Base-by-base conservation (phyloP, 2,329 filamentous ascomycete species). In the Aureobasidium pullulans region DNA sequence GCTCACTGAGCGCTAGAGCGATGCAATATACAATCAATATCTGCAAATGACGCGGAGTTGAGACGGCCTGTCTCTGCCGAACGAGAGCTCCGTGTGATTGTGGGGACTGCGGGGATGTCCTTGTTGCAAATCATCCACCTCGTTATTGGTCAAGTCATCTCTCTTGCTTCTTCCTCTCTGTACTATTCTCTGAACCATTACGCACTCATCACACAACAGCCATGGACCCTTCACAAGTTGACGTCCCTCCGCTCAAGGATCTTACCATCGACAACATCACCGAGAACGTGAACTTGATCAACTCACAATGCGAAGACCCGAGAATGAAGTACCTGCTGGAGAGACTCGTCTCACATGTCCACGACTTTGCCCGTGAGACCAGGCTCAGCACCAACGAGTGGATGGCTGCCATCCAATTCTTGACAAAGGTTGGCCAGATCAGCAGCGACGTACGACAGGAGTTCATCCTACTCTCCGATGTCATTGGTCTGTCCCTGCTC, bases 311-410 rank as follows among this genome's bases (percentile, higher is more conserved):
- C 66, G 70, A 77, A 9, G 79, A 90, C 67, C 76, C 80, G 23
- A 81, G 89, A 19, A 75, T 89, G 62, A 86, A 83, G 63, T 92
- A 89, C 70, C 71, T 94, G 47, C 81, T 93, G 69, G 83, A 88
- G 66, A 80, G 87, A 16, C 79, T 92, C 13, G 87, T 92, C 49
- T 82, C 83, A 11, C 89, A 94, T 72, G 76, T 93, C 1, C 89
- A 94, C 73, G 88, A 92, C 74, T 93, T 91, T 70, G 87, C 88
- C 5, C 81, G 88, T 58, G 89, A 93, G 72, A 92, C 88, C 1
- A 78, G 88, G 32, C 78, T 93, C 36, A 88, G 84, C 70, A 88
- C 86, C 4, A 78, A 84, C 2, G 89, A 94, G 76, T 93, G 89
- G 89, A 88, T 88, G 84, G 76, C 81, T 0, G 87, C 84, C 1